A percentile compares a stretch with the other conserved stretches of the same genome.
Evolutionary conservation across 1,284 basidiomycete species (phyloP).

Genomic region (Sporisorium sorghi): DNA sequence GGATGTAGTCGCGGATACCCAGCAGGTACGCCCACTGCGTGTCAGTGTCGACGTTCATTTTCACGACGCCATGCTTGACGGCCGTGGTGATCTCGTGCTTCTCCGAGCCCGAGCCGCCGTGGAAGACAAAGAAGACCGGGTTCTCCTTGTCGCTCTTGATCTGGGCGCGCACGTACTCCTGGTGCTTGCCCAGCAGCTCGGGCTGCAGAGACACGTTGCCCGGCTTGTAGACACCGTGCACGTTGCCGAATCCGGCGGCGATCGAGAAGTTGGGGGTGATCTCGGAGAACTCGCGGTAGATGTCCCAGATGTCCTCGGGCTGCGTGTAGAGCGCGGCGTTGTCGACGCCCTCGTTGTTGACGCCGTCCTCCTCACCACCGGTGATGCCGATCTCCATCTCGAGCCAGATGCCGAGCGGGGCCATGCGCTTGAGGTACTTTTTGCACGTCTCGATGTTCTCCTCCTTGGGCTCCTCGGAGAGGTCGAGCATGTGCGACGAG

Average conservation of each 20-base stretch:
- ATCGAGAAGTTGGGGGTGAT: slow-evolving; percentile 96
- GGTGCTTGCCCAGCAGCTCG: slow-evolving; percentile 92
- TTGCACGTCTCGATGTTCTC: slow-evolving; percentile 94
- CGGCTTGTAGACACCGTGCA: slow-evolving; percentile 75
- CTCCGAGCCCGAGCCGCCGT: slow-evolving; percentile 97
- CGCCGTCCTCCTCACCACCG: slow-evolving; percentile 98
- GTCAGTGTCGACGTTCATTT: slow-evolving; percentile 73
- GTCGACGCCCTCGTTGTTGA: slow-evolving; percentile 82
- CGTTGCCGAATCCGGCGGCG: slow-evolving; percentile 95
- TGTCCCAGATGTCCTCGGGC: slow-evolving; percentile 90
- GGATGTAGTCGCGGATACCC: slow-evolving; percentile 76
- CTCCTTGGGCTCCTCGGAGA: slow-evolving; percentile 97
- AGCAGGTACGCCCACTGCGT: slow-evolving; percentile 91
- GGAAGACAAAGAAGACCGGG: slow-evolving; percentile 95
- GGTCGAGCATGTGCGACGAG: slow-evolving; percentile 99
- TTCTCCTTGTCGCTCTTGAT: slow-evolving; percentile 74
- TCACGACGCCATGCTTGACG: slow-evolving; percentile 81
- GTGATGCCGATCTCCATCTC: slow-evolving; percentile 99
- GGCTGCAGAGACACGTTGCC: slow-evolving; percentile 84
- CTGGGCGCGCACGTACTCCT: slow-evolving; percentile 81
- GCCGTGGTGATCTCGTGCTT: slow-evolving; percentile 96
- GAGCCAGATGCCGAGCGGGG: slow-evolving; percentile 86
- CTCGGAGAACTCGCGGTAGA: slow-evolving; percentile 83
- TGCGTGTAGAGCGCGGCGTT: slow-evolving; percentile 96
- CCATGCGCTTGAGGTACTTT: slow-evolving; percentile 96